Conservation (phyloP, 768 basidiomycete genomes). For the Sarcodon aspratus region DNA sequence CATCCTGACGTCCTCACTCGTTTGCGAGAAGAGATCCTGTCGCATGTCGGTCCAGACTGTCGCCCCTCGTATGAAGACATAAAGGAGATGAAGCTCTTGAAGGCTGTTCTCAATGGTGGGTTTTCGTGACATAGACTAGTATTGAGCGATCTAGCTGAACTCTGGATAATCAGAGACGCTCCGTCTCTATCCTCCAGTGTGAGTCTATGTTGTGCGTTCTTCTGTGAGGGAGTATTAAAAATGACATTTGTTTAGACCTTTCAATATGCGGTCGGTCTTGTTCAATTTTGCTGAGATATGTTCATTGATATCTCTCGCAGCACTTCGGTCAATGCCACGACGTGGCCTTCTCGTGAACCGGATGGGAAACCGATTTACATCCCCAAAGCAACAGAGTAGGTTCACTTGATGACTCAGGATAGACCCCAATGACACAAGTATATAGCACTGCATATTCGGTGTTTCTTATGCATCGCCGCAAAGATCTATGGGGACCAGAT, state of each 20-base stretch:
- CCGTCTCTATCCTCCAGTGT: slow-evolving; percentile 25
- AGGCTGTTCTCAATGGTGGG: slow-evolving; percentile 24
- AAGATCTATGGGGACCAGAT: slow-evolving; percentile 58
- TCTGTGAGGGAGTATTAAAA: background rate
- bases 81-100: slow-evolving; percentile 21
- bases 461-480: slow-evolving; percentile 46
- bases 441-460: slow-evolving; percentile 33
- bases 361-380: slow-evolving; percentile 28
- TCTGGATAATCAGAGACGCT: slow-evolving; percentile 25
- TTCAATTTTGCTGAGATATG: too few relatives aligned
- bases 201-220: slow-evolving; percentile 2
- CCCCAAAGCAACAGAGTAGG: slow-evolving; percentile 11
- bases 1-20: slow-evolving; percentile 18
- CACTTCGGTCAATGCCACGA: slow-evolving; percentile 5
- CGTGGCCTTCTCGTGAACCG: slow-evolving; percentile 1
- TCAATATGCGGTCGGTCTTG: slow-evolving; percentile 2
- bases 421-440: too few relatives aligned
- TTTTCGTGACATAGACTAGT: background rate
- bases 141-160: background rate
- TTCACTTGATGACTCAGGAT: too few relatives aligned
- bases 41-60: slow-evolving; percentile 14
- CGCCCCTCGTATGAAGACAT: slow-evolving; percentile 21
- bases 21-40: slow-evolving; percentile 22
- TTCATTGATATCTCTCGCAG: too few relatives aligned
- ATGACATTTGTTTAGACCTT: background rate